These are phyloP conservation scores for Lasiosphaeria ovina DNA, from an alignment of 495 filamentous ascomycete genomes.

Conservation along the genomic window DNA sequence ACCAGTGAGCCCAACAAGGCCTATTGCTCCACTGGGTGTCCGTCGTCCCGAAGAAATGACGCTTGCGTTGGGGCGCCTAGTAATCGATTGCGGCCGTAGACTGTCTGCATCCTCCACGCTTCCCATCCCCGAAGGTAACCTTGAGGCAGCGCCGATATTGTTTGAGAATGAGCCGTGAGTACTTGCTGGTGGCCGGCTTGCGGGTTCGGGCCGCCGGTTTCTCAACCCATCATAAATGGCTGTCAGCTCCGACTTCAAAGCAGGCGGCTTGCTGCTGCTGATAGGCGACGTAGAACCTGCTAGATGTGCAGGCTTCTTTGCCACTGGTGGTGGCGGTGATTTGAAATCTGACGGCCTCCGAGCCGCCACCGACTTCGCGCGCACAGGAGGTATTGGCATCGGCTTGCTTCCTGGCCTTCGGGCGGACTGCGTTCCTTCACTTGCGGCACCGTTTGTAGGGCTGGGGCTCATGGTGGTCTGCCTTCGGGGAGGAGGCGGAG, in stretches of 20 bases:
- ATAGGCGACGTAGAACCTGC: constrained; percentile 35
- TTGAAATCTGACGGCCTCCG: constrained; percentile 39
- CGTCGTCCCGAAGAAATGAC: constrained; percentile 9
- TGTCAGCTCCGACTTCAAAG: constrained; percentile 6
- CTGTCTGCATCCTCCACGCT: constrained; percentile 3
- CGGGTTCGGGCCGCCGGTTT: constrained; percentile 5
- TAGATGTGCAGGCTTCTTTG: constrained; percentile 54
- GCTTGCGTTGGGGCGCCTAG: constrained; percentile 18
- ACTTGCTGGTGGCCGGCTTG: constrained; percentile 15
- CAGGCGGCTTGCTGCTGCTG: constrained; percentile 20
- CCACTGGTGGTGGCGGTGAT: constrained; percentile 53
- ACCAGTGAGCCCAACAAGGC: constrained; percentile 22
- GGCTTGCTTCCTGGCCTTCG: constrained; percentile 24
- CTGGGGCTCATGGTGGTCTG: constrained; percentile 30
- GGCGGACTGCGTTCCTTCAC: constrained; percentile 6
- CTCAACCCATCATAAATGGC: neutral
- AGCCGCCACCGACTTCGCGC: constrained; percentile 28
- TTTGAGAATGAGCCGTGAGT: neutral
- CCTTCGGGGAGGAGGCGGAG: constrained; percentile 48
- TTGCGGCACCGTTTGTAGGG: neutral
- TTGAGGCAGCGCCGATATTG: neutral
- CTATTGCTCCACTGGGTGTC: constrained; percentile 23
- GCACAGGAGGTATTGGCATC: constrained; percentile 32
- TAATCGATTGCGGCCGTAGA: constrained; percentile 11
- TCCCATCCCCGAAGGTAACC: constrained; percentile 8